Base-by-base conservation (phyloP, 495 filamentous ascomycete species). In the Hypoxylon perforatum region DNA sequence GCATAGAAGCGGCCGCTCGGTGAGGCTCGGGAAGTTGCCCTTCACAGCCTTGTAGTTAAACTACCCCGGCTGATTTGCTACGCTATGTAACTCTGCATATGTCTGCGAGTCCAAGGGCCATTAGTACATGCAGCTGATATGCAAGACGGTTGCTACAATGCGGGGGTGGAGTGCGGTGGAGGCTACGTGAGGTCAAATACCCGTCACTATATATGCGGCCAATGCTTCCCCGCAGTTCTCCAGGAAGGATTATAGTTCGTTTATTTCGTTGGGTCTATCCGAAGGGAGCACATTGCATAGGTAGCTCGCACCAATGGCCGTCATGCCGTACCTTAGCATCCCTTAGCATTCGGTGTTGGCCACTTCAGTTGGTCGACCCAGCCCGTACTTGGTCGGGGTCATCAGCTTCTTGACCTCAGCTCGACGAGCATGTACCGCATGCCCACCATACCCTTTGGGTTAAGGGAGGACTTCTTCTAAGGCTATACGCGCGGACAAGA, bases 1-100 rank as follows among this genome's bases (percentile, higher is more conserved):
- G 57, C 52, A 9, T 50, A 63, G 23, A 21, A 67, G 39, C 57
- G 62, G 47, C 56, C 51, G 62, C 65, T 74, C 71, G 71, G 71
- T 72, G 71, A 69, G 71, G 71, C 71, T 74, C 72, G 72, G 71
- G 57, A 63, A 64, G 69, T 74, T 72, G 14, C 1, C 10, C 19
- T 39, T 58, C 57, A 47, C 59, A 70, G 69, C 69, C 65, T 67
- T 65, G 58, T 60, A 46, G 57, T 33, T 38, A 3, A 19, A 30
- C 47, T 58, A 72, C 57, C 69, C 72, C 52, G 72, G 69, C 15
- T 36, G 30, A 14, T 39, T 28, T 22, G 45, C 45, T 67, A 15
- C 9, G 38, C 50, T 51, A 45, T 62, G 56, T 30, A 53, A 46
- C 25, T 53, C 41, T 45, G 36, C 38, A 51, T 54, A 51, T 35